Conservation (phyloP, 768 basidiomycete genomes). For the Coprinopsis cinerea region DNA sequence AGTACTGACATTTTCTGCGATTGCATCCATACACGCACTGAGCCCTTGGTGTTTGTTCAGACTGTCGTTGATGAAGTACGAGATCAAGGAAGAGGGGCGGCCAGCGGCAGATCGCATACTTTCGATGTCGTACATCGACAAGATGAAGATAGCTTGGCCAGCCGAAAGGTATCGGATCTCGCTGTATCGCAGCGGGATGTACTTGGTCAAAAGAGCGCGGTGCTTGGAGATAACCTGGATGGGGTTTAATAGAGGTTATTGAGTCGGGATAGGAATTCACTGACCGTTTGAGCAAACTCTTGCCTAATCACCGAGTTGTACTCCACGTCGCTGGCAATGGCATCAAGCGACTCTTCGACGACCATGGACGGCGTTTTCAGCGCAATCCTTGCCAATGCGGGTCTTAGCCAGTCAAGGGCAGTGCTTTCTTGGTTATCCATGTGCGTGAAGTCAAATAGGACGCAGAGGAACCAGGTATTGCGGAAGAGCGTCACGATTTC, state of each 20-base stretch:
- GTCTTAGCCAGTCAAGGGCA: conserved; percentile 74
- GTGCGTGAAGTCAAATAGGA: conserved; percentile 75
- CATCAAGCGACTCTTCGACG: conserved; percentile 75
- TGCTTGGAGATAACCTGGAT: conserved; percentile 66
- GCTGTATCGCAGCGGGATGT: conserved; percentile 56
- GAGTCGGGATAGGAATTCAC: conserved; percentile 14
- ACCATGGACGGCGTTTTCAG: conserved; percentile 82
- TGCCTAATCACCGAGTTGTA: conserved; percentile 88
- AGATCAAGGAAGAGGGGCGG: conserved; percentile 72
- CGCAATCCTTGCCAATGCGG: conserved; percentile 75
- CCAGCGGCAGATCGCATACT: conserved; percentile 77
- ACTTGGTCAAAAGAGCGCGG: conserved; percentile 53
- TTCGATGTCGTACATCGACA: conserved; percentile 86
- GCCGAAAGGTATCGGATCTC: conserved; percentile 73
- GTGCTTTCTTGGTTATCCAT: conserved; percentile 47
- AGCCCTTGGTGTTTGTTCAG: conserved; percentile 68
- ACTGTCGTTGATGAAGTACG: conserved; percentile 84
- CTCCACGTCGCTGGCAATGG: conserved; percentile 81
- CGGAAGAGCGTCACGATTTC: conserved; percentile 76
- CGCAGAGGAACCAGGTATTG: conserved; percentile 91
- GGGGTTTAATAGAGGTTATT: background rate
- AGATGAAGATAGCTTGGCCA: conserved; percentile 80
- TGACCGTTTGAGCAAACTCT: conserved; percentile 73
- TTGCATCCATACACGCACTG: conserved; percentile 73
- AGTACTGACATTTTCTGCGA: conserved; percentile 70